These are phyloP conservation scores for Ramularia endophylla DNA, from an alignment of 2,329 filamentous ascomycete species.

Conservation along the genomic window DNA sequence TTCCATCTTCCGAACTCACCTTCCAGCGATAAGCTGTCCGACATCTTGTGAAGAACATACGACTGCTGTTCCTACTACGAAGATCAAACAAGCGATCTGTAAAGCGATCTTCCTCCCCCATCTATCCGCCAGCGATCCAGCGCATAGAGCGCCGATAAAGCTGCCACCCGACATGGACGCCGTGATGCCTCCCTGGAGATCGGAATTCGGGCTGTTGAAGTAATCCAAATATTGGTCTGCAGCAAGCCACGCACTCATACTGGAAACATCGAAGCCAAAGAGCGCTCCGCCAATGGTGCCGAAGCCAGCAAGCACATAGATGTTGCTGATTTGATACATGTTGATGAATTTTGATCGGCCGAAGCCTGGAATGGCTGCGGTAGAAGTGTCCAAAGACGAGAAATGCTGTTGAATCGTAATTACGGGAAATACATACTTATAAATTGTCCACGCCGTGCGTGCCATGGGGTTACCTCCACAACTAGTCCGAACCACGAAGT, in stretches of 20 bases:
- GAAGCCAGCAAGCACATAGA: constrained; percentile 52
- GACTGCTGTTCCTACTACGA: constrained; percentile 53
- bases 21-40: constrained; percentile 62
- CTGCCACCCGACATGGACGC: constrained; percentile 65
- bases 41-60: constrained; percentile 59
- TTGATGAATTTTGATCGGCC: constrained; percentile 1
- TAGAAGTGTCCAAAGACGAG: no score
- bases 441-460: no score
- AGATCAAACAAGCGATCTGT: constrained; percentile 40
- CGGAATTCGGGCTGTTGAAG: constrained; percentile 54
- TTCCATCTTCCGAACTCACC: no score
- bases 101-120: constrained; percentile 49
- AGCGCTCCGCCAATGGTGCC: constrained; percentile 59
- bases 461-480: no score
- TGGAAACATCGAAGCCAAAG: constrained; percentile 66
- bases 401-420: no score
- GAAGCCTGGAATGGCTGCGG: no score
- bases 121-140: constrained; percentile 53
- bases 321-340: constrained; percentile 36
- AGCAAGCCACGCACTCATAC: constrained; percentile 58
- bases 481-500: no score
- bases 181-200: constrained; percentile 61
- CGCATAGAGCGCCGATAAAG: constrained; percentile 56
- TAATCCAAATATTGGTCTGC: constrained; percentile 63
- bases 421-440: no score